phyloP scores from a whole-genome alignment of 2,329 filamentous ascomycete species.

The Aspergillus flavus region DNA sequence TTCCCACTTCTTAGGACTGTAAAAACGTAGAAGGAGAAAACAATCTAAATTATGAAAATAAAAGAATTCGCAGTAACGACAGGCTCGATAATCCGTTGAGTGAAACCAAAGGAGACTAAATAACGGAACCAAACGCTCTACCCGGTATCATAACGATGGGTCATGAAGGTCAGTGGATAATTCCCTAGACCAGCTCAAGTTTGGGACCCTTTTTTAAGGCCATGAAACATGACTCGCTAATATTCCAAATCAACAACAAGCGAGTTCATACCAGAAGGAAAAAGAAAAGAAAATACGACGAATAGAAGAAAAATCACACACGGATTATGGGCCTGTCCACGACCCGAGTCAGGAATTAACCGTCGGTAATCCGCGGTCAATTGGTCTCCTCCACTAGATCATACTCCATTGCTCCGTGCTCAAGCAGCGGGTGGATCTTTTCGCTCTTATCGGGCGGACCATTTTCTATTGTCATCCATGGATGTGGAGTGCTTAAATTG shows the following conservation, averaged over 20 bases:
- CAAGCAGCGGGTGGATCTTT: slow-evolving; percentile 15
- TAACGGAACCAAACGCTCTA: not conserved
- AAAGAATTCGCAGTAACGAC: not conserved
- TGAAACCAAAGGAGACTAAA: not conserved
- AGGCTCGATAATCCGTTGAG: not conserved
- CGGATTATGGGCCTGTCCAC: not conserved
- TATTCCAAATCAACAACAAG: slow-evolving; percentile 10
- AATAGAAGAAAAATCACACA: not conserved
- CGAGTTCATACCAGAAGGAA: not conserved
- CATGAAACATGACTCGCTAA: slow-evolving; percentile 13
- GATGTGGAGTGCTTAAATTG: slow-evolving; percentile 17
- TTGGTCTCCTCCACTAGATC: slow-evolving; percentile 11
- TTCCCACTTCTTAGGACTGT: not conserved
- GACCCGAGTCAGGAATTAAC: slow-evolving; percentile 5
- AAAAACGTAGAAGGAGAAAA: not conserved
- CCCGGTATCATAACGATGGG: not conserved
- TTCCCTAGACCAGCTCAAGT: slow-evolving; percentile 10
- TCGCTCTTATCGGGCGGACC: slow-evolving; percentile 19
- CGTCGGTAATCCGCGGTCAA: slow-evolving; percentile 8
- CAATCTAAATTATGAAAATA: not conserved
- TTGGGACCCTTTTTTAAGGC: slow-evolving; percentile 7
- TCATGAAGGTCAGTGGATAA: slow-evolving; percentile 6
- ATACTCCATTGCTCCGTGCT: slow-evolving; percentile 13
- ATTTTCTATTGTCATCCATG: slow-evolving; percentile 14
- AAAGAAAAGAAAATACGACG: not conserved